Percentiles rank a stretch among this genome's conserved stretches.
phyloP scores from a whole-genome alignment of 2,329 filamentous ascomycete genomes.

The Trichoderma breve region DNA sequence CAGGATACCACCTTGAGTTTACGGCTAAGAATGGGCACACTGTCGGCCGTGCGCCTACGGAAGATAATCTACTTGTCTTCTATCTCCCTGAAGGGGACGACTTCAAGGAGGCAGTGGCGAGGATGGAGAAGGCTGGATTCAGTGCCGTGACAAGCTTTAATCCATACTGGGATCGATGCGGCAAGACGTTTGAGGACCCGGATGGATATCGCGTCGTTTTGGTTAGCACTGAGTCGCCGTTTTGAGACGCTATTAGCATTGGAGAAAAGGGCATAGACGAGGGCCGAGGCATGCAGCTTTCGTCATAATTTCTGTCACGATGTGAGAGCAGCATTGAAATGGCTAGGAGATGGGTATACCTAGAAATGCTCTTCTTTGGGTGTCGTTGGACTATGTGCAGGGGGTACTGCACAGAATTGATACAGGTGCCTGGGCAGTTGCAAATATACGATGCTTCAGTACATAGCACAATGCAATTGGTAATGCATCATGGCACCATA shows the following conservation, averaged over 20 bases:
- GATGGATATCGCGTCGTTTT: constrained; percentile 47
- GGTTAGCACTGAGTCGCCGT: constrained; percentile 29
- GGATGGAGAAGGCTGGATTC: constrained; percentile 38
- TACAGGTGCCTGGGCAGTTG: background rate
- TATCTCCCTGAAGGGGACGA: constrained; percentile 37
- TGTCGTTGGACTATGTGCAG: background rate
- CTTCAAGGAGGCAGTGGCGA: constrained; percentile 32
- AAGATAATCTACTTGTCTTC: constrained; percentile 46
- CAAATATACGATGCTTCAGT: background rate
- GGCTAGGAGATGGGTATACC: background rate
- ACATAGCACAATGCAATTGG: background rate
- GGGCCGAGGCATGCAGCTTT: background rate
- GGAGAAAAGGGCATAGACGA: background rate
- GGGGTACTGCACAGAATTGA: background rate
- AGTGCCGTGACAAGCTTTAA: constrained; percentile 39
- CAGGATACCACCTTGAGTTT: constrained; percentile 45
- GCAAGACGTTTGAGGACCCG: constrained; percentile 44
- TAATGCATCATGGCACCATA: background rate
- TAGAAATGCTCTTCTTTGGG: background rate
- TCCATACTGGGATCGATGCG: constrained; percentile 45
- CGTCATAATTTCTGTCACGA: background rate
- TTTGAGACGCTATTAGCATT: background rate
- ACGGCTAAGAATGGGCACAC: constrained; percentile 36
- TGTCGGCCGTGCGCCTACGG: constrained; percentile 38
- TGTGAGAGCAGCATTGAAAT: background rate